A percentile compares a stretch with the other conserved stretches of the same genome.
These are phyloP conservation scores for Acorus calamus DNA, from an alignment of 106 monocot genomes.

Conservation along the genomic window DNA sequence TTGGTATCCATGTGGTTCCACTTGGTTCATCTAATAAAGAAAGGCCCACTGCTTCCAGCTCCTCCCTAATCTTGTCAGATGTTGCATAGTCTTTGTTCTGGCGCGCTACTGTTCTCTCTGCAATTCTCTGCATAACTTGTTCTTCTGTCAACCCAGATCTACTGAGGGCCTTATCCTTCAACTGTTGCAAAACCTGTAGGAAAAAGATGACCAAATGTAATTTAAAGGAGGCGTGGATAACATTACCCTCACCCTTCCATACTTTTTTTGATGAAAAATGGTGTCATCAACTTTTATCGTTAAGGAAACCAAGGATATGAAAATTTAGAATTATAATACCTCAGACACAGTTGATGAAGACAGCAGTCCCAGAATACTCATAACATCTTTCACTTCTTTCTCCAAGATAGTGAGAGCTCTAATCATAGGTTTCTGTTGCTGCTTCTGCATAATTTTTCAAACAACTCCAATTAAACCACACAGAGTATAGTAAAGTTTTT, in stretches of 20 bases:
- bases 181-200: constrained; percentile 51
- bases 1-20: constrained; percentile 71
- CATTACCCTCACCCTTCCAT: neutral
- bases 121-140: constrained; percentile 46
- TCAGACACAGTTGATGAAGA: constrained; percentile 37
- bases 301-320: neutral
- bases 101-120: constrained; percentile 55
- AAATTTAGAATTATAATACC: constrained; percentile 18
- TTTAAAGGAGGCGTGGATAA: too few species aligned
- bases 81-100: constrained; percentile 69
- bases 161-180: constrained; percentile 67
- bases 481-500: neutral
- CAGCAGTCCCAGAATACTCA: constrained; percentile 52
- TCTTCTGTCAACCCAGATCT: constrained; percentile 72
- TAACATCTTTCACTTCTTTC: constrained; percentile 56
- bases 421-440: constrained; percentile 45
- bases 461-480: neutral
- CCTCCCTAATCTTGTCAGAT: constrained; percentile 66
- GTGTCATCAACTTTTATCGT: too few species aligned
- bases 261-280: too few species aligned
- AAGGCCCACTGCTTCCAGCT: constrained; percentile 53
- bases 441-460: constrained; percentile 35
- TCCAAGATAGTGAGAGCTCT: constrained; percentile 53
- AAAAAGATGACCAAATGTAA: neutral
- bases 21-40: constrained; percentile 74